phyloP scores from a whole-genome alignment of 495 filamentous ascomycete genomes.

The Trichocladium uniseriatum region DNA sequence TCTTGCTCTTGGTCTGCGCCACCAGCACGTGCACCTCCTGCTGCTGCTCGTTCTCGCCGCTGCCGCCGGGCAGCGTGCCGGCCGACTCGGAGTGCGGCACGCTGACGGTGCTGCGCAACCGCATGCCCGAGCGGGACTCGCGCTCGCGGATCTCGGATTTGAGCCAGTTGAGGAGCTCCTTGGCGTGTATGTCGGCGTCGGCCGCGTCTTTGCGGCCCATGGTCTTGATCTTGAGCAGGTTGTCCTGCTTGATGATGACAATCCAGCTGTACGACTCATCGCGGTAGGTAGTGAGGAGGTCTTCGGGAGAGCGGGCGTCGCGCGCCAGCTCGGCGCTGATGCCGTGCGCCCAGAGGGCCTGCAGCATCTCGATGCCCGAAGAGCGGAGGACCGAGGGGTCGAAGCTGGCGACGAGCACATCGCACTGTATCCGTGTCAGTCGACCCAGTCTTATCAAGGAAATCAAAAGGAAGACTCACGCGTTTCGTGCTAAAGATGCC shows the following conservation, averaged over 20 bases:
- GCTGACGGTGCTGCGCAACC: slow-evolving; percentile 11
- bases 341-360: slow-evolving; percentile 70
- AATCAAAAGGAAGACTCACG: slow-evolving; percentile 36
- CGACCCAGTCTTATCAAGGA: not conserved
- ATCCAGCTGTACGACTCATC: slow-evolving; percentile 78
- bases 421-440: slow-evolving; percentile 49
- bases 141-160: slow-evolving; percentile 70
- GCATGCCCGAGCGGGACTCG: slow-evolving; percentile 33
- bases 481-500: slow-evolving; percentile 54
- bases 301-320: slow-evolving; percentile 64
- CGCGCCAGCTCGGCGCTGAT: slow-evolving; percentile 86
- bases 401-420: slow-evolving; percentile 82
- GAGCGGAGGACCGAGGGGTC: slow-evolving; percentile 68
- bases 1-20: slow-evolving; percentile 75
- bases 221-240: slow-evolving; percentile 64
- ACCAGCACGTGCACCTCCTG: slow-evolving; percentile 77
- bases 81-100: slow-evolving; percentile 13
- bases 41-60: slow-evolving; percentile 36
- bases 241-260: slow-evolving; percentile 75
- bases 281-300: slow-evolving; percentile 60
- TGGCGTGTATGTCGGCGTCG: slow-evolving; percentile 65
- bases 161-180: slow-evolving; percentile 72
- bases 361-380: slow-evolving; percentile 63
- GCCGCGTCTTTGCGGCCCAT: slow-evolving; percentile 58
- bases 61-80: not conserved